Evolutionary conservation across 2,329 filamentous ascomycete genomes (phyloP).

Genomic region (Ilyonectria robusta): DNA sequence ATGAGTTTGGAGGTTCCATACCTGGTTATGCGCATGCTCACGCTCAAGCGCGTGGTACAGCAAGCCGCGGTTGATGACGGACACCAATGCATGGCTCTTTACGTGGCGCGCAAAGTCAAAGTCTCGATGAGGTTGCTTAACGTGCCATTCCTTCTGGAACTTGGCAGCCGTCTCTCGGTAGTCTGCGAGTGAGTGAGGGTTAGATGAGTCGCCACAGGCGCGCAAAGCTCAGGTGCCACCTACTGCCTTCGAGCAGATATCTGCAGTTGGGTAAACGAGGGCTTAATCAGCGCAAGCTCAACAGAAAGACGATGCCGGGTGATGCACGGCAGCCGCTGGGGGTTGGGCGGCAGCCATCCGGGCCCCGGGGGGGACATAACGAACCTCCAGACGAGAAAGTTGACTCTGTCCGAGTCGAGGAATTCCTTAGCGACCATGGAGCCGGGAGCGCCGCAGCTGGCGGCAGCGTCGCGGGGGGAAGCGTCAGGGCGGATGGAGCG

Average conservation of each 20-base stretch:
- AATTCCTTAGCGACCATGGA: conserved; percentile 71
- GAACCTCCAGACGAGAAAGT: conserved; percentile 80
- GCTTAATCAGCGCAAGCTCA: conserved; percentile 40
- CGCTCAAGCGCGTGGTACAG: conserved; percentile 73
- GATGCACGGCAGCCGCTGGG: conserved; percentile 12
- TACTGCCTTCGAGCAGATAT: conserved; percentile 75
- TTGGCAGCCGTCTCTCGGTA: conserved; percentile 78
- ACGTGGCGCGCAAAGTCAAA: conserved; percentile 76
- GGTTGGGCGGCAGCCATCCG: conserved; percentile 37
- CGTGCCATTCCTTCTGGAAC: conserved; percentile 78
- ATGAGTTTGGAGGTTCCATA: conserved; percentile 51
- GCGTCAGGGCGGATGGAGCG: conserved; percentile 30
- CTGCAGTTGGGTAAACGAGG: conserved; percentile 53
- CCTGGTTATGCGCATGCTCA: conserved; percentile 65
- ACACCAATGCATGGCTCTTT: conserved; percentile 74
- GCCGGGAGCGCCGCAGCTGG: conserved; percentile 51
- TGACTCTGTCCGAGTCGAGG: conserved; percentile 77
- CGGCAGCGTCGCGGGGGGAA: conserved; percentile 49
- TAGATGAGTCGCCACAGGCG: conserved; percentile 42
- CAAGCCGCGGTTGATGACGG: conserved; percentile 74
- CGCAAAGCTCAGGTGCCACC: conserved; percentile 54
- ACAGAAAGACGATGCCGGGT: conserved; percentile 27
- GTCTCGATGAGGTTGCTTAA: conserved; percentile 72
- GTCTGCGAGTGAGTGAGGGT: conserved; percentile 60
- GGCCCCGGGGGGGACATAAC: conserved; percentile 55